Base-by-base conservation (phyloP, 1,284 basidiomycete species). In the Sporisorium scitamineum region DNA sequence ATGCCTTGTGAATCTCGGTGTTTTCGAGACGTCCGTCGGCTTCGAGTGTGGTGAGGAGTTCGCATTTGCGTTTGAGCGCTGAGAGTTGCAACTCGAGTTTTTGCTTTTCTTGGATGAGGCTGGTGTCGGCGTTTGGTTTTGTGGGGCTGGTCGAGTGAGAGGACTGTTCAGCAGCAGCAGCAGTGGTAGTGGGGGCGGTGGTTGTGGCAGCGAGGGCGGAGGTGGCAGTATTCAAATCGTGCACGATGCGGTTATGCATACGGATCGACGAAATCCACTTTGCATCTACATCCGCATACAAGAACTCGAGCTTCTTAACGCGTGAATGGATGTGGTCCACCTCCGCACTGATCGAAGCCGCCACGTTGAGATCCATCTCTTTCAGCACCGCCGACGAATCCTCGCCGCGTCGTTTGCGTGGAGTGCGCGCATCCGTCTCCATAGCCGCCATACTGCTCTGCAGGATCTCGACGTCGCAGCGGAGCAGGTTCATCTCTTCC, bases 1-100 rank as follows among this genome's bases (percentile, higher is more conserved):
- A 85, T 8, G 78, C 78, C 62, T 79, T 74, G 68, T 84, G 81
- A n/a, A 84, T 65, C 67, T 81, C 82, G 16, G 83, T 80, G 55
- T 85, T 84, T 59, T 85, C 84, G 39, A 83, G 52, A 3, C 82
- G 75, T 3, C 77, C 81, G 52, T 84, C 83, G 26, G 75, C 61
- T 61, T 85, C 83, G 27, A 84, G 69, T 27, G 76, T 77, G 13
- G 73, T 71, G 22, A 84, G 55, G n/a, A 81, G 55, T 32, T 77
- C 78, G 58, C 79, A 80, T 45, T 79, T 79, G 34, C 81, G 66
- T 32, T 61, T 63, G 13, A 84, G 61, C 18, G 63, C 74, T 29
- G 76, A 59, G 6, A 85, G 22, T 55, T 81, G 65, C 8, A 55
- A 60, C 32, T 69, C 63, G 22, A 80, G 62, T 27, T 61, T 66